Evolutionary conservation across 768 basidiomycete genomes (phyloP), one percentile per base, ranked within the genome.

Genomic region (Glaciozyma martinii): DNA sequence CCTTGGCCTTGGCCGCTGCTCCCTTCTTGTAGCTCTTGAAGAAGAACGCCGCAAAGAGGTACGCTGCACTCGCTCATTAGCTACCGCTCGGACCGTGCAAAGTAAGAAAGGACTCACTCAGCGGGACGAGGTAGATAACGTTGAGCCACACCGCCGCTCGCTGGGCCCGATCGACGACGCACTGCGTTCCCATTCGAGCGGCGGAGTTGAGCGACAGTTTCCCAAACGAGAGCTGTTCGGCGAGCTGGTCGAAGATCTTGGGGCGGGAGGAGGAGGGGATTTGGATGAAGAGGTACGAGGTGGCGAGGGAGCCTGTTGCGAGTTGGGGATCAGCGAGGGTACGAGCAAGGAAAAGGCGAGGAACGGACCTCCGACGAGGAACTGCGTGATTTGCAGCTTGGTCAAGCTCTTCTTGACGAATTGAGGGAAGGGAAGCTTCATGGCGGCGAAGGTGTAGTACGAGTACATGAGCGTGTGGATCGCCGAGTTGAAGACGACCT

Each of bases 11-110:
- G 25, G 62, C 44, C 23, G 55, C 55, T 15, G 59, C 30, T n/a
- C 53, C 32, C 46, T 54, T 42, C 10, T 57, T 58, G 71, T 75
- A 75, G 16, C 60, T 59, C 60, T 68, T 66, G 60, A 72, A 25
- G 59, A 73, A 75, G 71, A 75, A 75, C 29, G 68, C 55, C 1
- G 61, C 65, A 63, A 75, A 75, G 43, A 75, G 71, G 66, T 61
- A 66, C 19, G 67, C 62, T 68, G 66, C 10, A 15, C 19, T 2
- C 42, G 21, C 25, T 4, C 16, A 27, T 43, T 18, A 32, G 52
- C 13, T 6, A 37, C 19, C 30, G 30, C n/a, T 32, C 52, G 27
- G 16, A 44, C 19, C 29, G 32, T 18, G 8, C 30, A 46, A 42
- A 2, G 32, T 19, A 27, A 33, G 29, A 16, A 25, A 47, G 18